phyloP scores from a whole-genome alignment of 129 eudicot species.

The Deinandra increscens region DNA sequence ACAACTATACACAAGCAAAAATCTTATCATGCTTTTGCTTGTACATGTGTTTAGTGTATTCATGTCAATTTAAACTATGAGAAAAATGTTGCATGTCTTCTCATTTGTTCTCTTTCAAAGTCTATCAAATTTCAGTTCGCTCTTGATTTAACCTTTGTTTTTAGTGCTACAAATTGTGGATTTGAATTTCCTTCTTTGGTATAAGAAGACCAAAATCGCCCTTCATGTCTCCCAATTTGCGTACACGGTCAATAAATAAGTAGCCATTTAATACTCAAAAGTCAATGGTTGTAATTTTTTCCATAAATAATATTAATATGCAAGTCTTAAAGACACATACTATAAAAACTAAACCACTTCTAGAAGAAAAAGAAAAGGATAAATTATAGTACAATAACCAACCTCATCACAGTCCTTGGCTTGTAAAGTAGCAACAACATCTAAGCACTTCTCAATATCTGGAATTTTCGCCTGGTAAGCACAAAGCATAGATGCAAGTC shows the following conservation, averaged over 20 bases:
- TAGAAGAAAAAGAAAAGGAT: background rate
- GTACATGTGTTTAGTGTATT: background rate
- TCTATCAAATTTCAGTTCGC: background rate
- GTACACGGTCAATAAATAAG: too few relatives aligned
- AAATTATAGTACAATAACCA: slow-evolving; percentile 32
- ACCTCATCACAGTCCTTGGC: slow-evolving; percentile 89
- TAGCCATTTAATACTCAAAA: too few relatives aligned
- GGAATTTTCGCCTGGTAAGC: slow-evolving; percentile 84
- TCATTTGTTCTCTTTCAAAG: background rate
- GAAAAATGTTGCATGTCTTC: background rate
- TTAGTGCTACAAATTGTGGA: background rate
- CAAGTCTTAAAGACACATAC: slow-evolving; percentile 16
- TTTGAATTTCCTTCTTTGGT: too few relatives aligned
- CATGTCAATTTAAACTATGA: background rate
- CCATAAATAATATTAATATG: too few relatives aligned
- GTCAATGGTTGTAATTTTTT: too few relatives aligned
- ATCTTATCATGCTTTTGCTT: background rate
- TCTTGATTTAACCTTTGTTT: background rate
- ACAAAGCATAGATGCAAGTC: slow-evolving; percentile 8
- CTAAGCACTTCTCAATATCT: slow-evolving; percentile 95
- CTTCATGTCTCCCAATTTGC: too few relatives aligned
- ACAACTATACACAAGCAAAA: background rate
- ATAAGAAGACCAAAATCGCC: too few relatives aligned
- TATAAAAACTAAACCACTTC: background rate
- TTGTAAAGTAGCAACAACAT: slow-evolving; percentile 80